Conservation (phyloP, 495 filamentous ascomycete species). For the Penicillium bialowiezense region DNA sequence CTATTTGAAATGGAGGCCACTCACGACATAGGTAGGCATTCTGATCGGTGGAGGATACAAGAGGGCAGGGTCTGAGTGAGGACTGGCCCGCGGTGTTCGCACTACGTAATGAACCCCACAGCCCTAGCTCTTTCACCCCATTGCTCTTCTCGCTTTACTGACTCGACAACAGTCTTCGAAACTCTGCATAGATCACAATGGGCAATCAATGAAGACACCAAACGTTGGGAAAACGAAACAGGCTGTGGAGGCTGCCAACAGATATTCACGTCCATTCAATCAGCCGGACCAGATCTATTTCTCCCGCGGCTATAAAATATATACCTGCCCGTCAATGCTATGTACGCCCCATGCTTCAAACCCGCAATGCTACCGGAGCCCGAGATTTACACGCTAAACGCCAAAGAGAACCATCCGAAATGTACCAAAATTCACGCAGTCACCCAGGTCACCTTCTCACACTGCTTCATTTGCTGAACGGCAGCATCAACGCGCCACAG, state of each 20-base stretch:
- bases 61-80: background rate
- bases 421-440: background rate
- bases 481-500: constrained; percentile 27
- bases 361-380: background rate
- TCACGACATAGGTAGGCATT: background rate
- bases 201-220: too few species aligned
- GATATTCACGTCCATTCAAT: too few species aligned
- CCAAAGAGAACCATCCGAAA: background rate
- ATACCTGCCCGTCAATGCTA: background rate
- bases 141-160: too few species aligned
- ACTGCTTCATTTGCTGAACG: constrained; percentile 15
- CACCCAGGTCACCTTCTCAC: constrained; percentile 8
- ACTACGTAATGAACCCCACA: background rate
- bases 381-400: background rate
- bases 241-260: too few species aligned
- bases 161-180: too few species aligned
- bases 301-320: background rate
- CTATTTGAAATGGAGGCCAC: background rate
- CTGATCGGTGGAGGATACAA: background rate
- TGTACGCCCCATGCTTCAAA: background rate
- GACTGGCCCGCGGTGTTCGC: background rate
- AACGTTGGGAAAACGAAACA: too few species aligned
- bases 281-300: background rate
- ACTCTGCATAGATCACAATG: too few species aligned
- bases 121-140: background rate